phyloP scores from a whole-genome alignment of 495 filamentous ascomycete species.

The Penicillium samsonianum region DNA sequence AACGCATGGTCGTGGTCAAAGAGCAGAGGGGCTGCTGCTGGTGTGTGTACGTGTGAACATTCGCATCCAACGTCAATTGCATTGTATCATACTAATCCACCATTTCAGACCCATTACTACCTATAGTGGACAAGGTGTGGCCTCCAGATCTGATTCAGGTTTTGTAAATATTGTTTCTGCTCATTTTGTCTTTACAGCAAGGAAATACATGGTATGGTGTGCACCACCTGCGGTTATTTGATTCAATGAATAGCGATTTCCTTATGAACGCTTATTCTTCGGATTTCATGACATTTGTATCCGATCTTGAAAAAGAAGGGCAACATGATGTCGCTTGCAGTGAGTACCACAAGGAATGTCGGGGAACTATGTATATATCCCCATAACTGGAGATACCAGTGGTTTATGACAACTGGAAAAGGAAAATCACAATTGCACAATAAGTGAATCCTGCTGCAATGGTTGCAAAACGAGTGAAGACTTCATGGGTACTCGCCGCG shows the following conservation, averaged over 20 bases:
- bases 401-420: no score
- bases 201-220: no score
- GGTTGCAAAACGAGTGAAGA: no score
- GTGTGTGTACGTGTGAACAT: slow-evolving; percentile 32
- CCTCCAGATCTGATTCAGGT: not conserved
- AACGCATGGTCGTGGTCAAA: slow-evolving; percentile 39
- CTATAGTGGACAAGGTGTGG: slow-evolving; percentile 36
- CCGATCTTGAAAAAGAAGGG: not conserved
- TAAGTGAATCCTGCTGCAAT: no score
- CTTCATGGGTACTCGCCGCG: no score
- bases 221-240: not conserved
- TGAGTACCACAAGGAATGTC: no score
- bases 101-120: slow-evolving; percentile 37
- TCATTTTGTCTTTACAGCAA: no score
- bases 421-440: no score
- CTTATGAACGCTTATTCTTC: not conserved
- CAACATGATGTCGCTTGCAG: no score
- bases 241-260: not conserved
- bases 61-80: not conserved
- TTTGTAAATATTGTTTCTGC: not conserved
- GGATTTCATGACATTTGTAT: not conserved
- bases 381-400: no score
- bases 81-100: not conserved
- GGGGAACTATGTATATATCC: no score
- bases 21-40: slow-evolving; percentile 26